These are phyloP conservation scores for Gossypium gossypioides DNA, from an alignment of 441 rosid species.

Conservation along the genomic window DNA sequence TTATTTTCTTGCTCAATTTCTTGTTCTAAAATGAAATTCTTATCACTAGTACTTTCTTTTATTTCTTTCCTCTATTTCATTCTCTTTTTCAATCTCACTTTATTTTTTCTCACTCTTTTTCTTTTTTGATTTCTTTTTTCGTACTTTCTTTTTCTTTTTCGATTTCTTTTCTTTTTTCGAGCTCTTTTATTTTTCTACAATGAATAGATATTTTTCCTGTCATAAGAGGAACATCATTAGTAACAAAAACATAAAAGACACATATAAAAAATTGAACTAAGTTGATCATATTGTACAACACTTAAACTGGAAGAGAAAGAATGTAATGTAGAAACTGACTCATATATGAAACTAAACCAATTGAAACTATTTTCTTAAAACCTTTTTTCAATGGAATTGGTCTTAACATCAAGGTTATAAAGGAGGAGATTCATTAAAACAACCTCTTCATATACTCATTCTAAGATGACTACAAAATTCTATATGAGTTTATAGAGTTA, in stretches of 20 bases:
- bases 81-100: too few species aligned
- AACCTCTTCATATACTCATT: not conserved
- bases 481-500: not conserved
- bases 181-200: too few species aligned
- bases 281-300: not conserved
- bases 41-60: too few species aligned
- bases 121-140: too few species aligned
- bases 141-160: too few species aligned
- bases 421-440: not conserved
- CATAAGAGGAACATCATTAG: conserved; percentile 20
- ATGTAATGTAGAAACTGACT: not conserved
- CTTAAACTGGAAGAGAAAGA: not conserved
- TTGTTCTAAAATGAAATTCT: too few species aligned
- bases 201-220: conserved; percentile 75
- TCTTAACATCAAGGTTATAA: not conserved
- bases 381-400: not conserved
- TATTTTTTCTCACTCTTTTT: too few species aligned
- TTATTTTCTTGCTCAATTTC: too few species aligned
- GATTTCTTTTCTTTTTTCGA: too few species aligned
- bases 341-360: not conserved
- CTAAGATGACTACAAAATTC: not conserved
- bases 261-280: conserved; percentile 2
- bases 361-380: not conserved
- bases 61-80: too few species aligned
- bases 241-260: not conserved